Percentiles rank a stretch among this genome's conserved stretches.
Evolutionary conservation across 129 eudicot species (phyloP).

Genomic region (Dittrichia graveolens): DNA sequence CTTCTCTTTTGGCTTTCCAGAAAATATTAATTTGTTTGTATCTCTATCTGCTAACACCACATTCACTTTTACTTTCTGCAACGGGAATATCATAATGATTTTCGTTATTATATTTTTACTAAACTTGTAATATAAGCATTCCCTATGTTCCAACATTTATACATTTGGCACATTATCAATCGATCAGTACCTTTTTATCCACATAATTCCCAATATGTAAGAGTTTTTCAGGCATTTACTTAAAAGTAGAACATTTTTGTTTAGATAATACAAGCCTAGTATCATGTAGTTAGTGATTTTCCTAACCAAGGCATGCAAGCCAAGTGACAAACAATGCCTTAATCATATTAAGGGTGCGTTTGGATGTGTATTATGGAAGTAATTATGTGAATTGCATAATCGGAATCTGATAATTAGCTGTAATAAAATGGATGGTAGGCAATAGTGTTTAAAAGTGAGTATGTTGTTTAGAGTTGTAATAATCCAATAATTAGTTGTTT

Average conservation of each 20-base stretch:
- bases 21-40: slow-evolving; percentile 74
- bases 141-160: too few relatives aligned
- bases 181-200: too few relatives aligned
- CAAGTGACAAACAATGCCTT: not conserved
- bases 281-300: not conserved
- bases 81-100: not conserved
- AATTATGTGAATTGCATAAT: not conserved
- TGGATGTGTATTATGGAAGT: slow-evolving; percentile 1
- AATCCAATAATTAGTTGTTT: slow-evolving; percentile 16
- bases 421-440: not conserved
- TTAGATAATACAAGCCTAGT: not conserved
- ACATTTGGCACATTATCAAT: not conserved
- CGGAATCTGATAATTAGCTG: not conserved
- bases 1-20: slow-evolving; percentile 74
- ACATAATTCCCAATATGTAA: too few relatives aligned
- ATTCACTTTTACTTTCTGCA: slow-evolving; percentile 73
- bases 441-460: not conserved
- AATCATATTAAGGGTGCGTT: not conserved
- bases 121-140: slow-evolving; percentile 2
- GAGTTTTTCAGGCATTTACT: not conserved
- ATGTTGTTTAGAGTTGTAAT: not conserved
- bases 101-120: slow-evolving; percentile 9
- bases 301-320: slow-evolving; percentile 1
- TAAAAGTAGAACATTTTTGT: not conserved
- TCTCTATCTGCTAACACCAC: slow-evolving; percentile 74